Base-by-base conservation (phyloP, 139 green algal species). In the Coelastrella sp. region DNA sequence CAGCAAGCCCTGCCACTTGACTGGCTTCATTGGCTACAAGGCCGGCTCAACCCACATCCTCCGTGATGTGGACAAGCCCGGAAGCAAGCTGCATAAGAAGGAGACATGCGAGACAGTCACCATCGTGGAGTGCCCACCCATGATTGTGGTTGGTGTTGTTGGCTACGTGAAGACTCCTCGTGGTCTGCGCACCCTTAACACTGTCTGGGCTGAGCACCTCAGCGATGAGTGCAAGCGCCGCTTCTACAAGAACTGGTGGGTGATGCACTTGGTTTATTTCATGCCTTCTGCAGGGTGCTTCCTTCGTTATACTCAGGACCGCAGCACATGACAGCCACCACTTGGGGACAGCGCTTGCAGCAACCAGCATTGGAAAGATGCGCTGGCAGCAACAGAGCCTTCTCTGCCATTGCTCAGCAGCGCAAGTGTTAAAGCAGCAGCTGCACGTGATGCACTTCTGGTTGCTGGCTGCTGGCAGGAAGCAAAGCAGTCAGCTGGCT, bases 1-100 rank as follows among this genome's bases (percentile, higher is more conserved):
- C 79, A 91, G 92, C 77, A 96, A 98, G 92, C 88, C 92, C 41
- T 90, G 91, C 63, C 96, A 99, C 91, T 92, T 99, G 34, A 99
- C 97, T 25, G 96, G 95, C 82, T 99, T 99, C 93, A 96, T 99
- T 85, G 97, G 95, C 81, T 97, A 93, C 91, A 95, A 95, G 90
- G 92, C 91, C 67, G 97, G 97, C 91, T 98, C 98, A 94, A 99
- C 97, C 51, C 97, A 99, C 95, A 99, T 99, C 84, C 79, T 98
- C 43, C 96, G 97, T 75, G 97, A 99, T 78, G 97, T 99, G 60
- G 97, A 99, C 77, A 99, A 99, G 95, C 97, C 96, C 8, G 97
- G 97, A 81, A 98, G 95, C 90, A 99, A 99, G 95, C 92, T 98
- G 72, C 98, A 99, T 94, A 99, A 99, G 96, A 99, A 99, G 96